Evolutionary conservation across 2,329 filamentous ascomycete species (phyloP).

Genomic region (Fusarium drepaniforme): DNA sequence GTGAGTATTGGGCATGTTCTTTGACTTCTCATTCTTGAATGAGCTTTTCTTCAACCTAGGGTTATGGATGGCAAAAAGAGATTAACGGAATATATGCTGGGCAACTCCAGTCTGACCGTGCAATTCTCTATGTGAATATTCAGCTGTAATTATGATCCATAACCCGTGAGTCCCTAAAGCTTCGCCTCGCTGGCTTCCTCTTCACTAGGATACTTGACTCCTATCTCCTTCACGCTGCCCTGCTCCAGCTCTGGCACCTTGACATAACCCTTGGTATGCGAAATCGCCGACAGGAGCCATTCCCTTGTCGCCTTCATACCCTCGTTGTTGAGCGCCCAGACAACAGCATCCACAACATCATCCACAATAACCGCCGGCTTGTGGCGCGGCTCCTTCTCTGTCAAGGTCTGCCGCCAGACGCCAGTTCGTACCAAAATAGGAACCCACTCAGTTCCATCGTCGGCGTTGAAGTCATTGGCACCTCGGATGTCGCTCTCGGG

Average conservation of each 20-base stretch:
- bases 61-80: neutral
- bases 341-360: conserved; percentile 81
- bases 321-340: conserved; percentile 77
- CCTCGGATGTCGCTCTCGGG: conserved; percentile 91
- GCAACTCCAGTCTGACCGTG: neutral
- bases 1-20: neutral
- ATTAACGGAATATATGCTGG: neutral
- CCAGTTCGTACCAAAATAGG: conserved; percentile 85
- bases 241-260: conserved; percentile 40
- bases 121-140: neutral
- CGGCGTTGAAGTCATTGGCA: conserved; percentile 80
- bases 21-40: neutral
- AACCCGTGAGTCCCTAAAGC: conserved; percentile 9
- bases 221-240: neutral
- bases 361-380: conserved; percentile 75
- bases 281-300: conserved; percentile 46
- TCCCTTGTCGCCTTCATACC: conserved; percentile 53
- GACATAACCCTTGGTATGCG: conserved; percentile 44
- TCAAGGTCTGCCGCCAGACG: conserved; percentile 68
- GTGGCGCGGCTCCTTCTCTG: conserved; percentile 64
- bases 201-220: conserved; percentile 38
- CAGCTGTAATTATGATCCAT: neutral
- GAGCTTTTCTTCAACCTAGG: neutral
- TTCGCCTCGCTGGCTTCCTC: conserved; percentile 36
- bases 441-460: conserved; percentile 78